These are phyloP conservation scores for Bocquillonia castaneifolia DNA, from an alignment of 441 rosid species.

Conservation along the genomic window DNA sequence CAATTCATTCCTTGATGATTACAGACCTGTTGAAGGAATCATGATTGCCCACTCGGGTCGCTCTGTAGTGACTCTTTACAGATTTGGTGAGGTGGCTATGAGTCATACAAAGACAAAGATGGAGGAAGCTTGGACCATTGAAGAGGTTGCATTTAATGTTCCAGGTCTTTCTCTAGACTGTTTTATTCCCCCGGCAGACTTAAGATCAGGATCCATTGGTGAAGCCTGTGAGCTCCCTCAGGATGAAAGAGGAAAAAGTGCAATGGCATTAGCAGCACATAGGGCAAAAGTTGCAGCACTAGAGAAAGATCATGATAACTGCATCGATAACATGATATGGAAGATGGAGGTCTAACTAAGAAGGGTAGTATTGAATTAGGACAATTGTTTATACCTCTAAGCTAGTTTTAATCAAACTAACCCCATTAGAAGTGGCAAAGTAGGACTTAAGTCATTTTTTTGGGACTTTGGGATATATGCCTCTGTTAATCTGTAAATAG, in stretches of 20 bases:
- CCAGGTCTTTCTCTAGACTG: conserved; percentile 84
- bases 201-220: conserved; percentile 46
- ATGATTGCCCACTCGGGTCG: conserved; percentile 93
- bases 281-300: conserved; percentile 67
- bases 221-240: conserved; percentile 59
- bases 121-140: conserved; percentile 91
- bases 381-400: conserved; percentile 46
- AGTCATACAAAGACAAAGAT: conserved; percentile 87
- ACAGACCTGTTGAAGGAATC: conserved; percentile 77
- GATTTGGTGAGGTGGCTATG: conserved; percentile 85
- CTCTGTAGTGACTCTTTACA: conserved; percentile 71
- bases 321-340: conserved; percentile 39
- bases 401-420: conserved; percentile 37
- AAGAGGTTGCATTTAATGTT: conserved; percentile 89
- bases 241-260: conserved; percentile 57
- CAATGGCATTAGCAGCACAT: conserved; percentile 38
- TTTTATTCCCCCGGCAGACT: conserved; percentile 81
- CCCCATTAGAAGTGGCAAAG: conserved; percentile 35
- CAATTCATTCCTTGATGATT: conserved; percentile 69
- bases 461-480: conserved; percentile 33
- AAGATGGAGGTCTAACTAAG: conserved; percentile 48
- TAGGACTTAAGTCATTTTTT: conserved; percentile 34
- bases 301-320: conserved; percentile 38
- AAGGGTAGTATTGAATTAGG: conserved; percentile 27
- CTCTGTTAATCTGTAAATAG: conserved; percentile 64